phyloP scores from a whole-genome alignment of 2,329 filamentous ascomycete species.

The Ophiognomonia clavigignenti-juglandacearum region DNA sequence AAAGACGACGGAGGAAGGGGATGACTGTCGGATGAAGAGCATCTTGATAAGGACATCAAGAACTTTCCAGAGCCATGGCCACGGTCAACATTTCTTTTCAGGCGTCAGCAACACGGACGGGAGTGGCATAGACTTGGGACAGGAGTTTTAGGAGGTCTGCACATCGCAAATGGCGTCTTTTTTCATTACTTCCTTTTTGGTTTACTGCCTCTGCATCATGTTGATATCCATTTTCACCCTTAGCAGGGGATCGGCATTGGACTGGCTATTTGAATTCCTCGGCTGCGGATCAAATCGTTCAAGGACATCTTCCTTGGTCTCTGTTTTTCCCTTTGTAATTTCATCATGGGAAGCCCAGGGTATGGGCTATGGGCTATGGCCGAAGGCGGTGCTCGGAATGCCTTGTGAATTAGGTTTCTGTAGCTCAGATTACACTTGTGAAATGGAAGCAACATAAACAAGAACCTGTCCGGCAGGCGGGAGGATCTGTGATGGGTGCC shows the following conservation, averaged over 20 bases:
- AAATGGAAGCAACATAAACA: too few relatives aligned
- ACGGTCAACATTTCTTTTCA: constrained; percentile 1
- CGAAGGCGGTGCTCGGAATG: too few relatives aligned
- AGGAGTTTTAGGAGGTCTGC: constrained; percentile 4
- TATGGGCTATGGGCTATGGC: not conserved
- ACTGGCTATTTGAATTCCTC: constrained; percentile 3
- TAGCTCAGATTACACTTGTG: too few relatives aligned
- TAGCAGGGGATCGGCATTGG: constrained; percentile 5
- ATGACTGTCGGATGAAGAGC: not conserved
- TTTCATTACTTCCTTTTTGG: not conserved
- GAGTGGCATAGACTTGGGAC: constrained; percentile 14
- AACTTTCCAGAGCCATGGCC: not conserved
- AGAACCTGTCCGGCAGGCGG: too few relatives aligned
- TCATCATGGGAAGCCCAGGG: not conserved
- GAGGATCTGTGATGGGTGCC: too few relatives aligned
- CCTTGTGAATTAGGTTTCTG: too few relatives aligned
- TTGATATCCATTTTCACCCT: constrained; percentile 15
- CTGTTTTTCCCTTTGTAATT: constrained; percentile 5
- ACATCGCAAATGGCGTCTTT: constrained; percentile 14
- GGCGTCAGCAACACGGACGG: constrained; percentile 4
- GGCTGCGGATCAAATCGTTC: constrained; percentile 1
- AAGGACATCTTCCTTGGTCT: too few relatives aligned
- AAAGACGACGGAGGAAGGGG: not conserved
- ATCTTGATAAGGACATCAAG: not conserved
- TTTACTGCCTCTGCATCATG: constrained; percentile 8